Evolutionary conservation across 306 rosid species (phyloP).

Genomic region (Vicia sativa): DNA sequence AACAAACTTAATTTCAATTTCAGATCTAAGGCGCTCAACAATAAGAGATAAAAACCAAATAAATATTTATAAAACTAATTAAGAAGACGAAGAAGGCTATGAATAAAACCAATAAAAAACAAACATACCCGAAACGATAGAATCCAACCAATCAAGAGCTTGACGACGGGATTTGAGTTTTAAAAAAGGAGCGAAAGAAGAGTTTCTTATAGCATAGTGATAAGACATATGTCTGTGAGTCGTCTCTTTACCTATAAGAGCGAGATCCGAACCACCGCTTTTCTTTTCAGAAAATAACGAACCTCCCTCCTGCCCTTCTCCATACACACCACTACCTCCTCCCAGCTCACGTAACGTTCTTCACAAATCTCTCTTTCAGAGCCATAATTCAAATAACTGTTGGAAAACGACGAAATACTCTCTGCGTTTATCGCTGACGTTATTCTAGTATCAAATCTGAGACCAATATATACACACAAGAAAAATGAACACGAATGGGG

Average conservation of each 20-base stretch:
- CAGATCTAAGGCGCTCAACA: neutral
- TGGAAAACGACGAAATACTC: no score
- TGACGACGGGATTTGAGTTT: constrained; percentile 82
- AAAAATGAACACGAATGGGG: neutral
- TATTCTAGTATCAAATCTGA: no score
- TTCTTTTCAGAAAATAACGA: constrained; percentile 59
- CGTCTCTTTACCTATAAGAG: constrained; percentile 76
- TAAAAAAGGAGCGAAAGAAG: constrained; percentile 29
- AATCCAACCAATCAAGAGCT: constrained; percentile 76
- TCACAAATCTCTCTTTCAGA: constrained; percentile 52
- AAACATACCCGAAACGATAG: constrained; percentile 69
- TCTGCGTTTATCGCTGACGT: no score
- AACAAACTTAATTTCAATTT: neutral
- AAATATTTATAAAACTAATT: neutral
- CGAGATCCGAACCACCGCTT: constrained; percentile 76
- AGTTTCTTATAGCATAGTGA: constrained; percentile 49
- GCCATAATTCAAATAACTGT: neutral
- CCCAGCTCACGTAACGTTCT: constrained; percentile 63
- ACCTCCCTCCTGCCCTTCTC: constrained; percentile 78
- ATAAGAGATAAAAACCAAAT: neutral
- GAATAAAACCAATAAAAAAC: neutral
- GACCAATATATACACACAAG: neutral
- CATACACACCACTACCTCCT: constrained; percentile 58
- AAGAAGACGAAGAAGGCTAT: neutral
- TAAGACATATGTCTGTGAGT: constrained; percentile 72